Conservation (phyloP, 257 asterid species). For the Fraxinus pennsylvanica region DNA sequence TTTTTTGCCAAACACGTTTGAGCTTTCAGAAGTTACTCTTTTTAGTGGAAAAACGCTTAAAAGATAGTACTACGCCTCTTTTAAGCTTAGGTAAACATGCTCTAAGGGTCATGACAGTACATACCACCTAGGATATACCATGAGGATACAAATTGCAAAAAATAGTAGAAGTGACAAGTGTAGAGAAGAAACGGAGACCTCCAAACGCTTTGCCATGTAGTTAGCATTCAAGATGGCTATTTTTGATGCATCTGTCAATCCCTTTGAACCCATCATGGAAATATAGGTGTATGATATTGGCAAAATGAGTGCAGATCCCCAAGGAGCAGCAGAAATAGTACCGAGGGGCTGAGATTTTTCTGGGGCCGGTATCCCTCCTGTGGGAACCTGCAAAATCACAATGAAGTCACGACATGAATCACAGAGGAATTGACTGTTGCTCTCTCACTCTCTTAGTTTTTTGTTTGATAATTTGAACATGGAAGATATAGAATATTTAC, state of each 20-base stretch:
- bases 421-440: background rate
- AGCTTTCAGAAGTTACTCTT: too few species aligned
- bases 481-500: background rate
- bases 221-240: constrained; percentile 91
- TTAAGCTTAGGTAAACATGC: background rate
- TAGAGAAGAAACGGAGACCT: constrained; percentile 45
- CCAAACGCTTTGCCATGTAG: constrained; percentile 94
- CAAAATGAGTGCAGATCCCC: constrained; percentile 98
- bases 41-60: too few species aligned
- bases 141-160: background rate
- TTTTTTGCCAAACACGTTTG: too few species aligned
- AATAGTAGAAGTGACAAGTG: background rate
- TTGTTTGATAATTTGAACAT: too few species aligned
- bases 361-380: constrained; percentile 94
- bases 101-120: background rate
- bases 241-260: constrained; percentile 88
- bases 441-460: background rate
- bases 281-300: constrained; percentile 97
- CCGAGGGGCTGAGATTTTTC: constrained; percentile 79
- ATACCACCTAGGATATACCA: background rate
- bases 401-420: constrained; percentile 9
- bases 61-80: too few species aligned
- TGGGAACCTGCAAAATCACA: constrained; percentile 52
- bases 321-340: constrained; percentile 93
- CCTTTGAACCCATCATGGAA: constrained; percentile 96